A percentile compares a stretch with the other conserved stretches of the same genome.
Conservation (phyloP, 2,329 filamentous ascomycete species). For the Phaeophleospora eucalypticola region DNA sequence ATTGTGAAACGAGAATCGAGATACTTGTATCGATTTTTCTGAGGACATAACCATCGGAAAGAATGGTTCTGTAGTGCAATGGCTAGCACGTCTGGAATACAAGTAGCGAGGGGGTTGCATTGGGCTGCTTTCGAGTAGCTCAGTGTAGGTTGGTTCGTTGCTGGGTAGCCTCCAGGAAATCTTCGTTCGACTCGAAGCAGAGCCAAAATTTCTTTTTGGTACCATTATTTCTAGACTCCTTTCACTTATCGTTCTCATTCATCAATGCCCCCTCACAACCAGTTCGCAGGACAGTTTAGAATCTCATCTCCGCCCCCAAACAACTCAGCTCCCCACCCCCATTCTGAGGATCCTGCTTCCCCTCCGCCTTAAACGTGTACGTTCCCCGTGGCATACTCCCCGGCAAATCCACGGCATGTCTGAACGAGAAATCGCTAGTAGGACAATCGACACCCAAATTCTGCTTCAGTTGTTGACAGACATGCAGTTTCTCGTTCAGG, state of each 20-base stretch:
- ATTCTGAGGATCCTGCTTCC: too few relatives aligned
- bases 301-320: neutral
- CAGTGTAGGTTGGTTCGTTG: neutral
- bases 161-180: neutral
- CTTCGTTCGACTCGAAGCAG: slow-evolving; percentile 2
- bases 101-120: neutral
- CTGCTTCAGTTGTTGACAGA: neutral
- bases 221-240: too few relatives aligned
- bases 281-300: neutral
- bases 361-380: neutral
- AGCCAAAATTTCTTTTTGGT: neutral
- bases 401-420: neutral
- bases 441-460: neutral
- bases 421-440: neutral
- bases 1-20: too few relatives aligned
- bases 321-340: too few relatives aligned
- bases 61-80: slow-evolving; percentile 1
- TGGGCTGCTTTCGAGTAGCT: neutral
- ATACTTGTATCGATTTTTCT: too few relatives aligned
- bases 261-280: neutral
- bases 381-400: neutral
- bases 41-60: neutral
- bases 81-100: slow-evolving; percentile 2
- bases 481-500: neutral
- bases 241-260: too few relatives aligned